Base-by-base conservation (phyloP, 768 basidiomycete species). In the Mycena rosella region DNA sequence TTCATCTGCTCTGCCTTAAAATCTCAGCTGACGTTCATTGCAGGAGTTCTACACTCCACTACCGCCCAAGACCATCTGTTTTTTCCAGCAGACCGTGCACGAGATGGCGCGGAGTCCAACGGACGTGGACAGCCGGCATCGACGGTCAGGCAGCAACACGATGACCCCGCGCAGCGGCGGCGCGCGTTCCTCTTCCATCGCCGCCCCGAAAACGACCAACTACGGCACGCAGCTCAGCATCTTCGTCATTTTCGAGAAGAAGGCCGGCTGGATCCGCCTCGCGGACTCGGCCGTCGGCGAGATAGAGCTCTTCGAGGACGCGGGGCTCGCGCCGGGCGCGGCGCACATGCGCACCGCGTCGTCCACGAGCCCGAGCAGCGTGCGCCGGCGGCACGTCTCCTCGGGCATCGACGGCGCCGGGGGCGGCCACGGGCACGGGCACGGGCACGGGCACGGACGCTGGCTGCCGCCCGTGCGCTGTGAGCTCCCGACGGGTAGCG, bases 181-280 rank as follows among this genome's bases (percentile, higher is more conserved):
- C 56, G 76, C 75, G 36, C 74, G 75, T 49, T 76, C 78, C 56
- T 60, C 71, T 26, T 76, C 79, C 14, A 53, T 24, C 20, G 13
- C 63, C 77, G 52, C 20, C 4, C 52, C 52, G 20, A 53, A n/a
- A 18, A 73, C 74, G 11, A 75, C 78, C 7, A 81, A 82, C 61
- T 92, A 92, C 73, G 90, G 90, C 22, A 85, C 86, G 6, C 93
- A 94, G 71, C 87, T 93, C 73, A 89, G 88, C 71, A 80, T 96
- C n/a, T 95, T 95, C 74, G 88, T 93, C 63, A 81, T 90, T 26
- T 96, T 96, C 75, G 94, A 96, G 77, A 95, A 95, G 80, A 96
- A 93, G 74, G 93, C 93, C 3, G 87, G 89, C n/a, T 81, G 93
- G 78, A 94, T 96, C 71, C 91, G 94, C 24, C 76, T 95, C 26